phyloP scores from a whole-genome alignment of 148 eudicot genomes.

The Arctostaphylos glauca region DNA sequence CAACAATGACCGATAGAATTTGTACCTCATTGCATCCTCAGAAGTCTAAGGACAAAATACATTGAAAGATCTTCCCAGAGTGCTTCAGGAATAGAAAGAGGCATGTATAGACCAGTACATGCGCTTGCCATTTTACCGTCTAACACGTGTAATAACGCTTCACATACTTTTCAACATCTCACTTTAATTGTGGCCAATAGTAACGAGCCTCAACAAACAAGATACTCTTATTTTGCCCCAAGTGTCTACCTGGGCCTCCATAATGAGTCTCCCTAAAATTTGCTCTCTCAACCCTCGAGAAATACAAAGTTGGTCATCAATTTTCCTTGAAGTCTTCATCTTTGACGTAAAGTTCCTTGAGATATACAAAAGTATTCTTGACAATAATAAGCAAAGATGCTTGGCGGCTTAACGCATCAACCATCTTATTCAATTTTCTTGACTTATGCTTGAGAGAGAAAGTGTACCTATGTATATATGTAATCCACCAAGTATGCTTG shows the following conservation, averaged over 20 bases:
- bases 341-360: neutral
- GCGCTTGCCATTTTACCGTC: neutral
- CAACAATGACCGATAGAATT: too few species aligned
- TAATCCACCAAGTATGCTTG: conserved; percentile 7
- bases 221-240: neutral
- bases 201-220: neutral
- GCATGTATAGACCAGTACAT: neutral
- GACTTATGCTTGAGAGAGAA: neutral
- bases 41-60: too few species aligned
- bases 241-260: neutral
- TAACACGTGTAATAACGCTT: neutral
- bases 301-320: neutral
- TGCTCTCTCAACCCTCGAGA: neutral
- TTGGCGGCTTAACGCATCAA: neutral
- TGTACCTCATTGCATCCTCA: too few species aligned
- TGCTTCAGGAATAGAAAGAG: neutral
- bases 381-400: neutral
- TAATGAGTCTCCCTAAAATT: neutral
- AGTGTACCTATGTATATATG: neutral
- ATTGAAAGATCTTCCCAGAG: conserved; percentile 10
- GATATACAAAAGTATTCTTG: neutral
- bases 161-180: conserved; percentile 4
- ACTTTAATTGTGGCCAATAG: neutral
- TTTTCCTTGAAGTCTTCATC: neutral
- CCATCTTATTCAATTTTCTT: neutral